phyloP scores from a whole-genome alignment of 371 early-diverging fungal genomes.

The Actinomucor elegans region DNA sequence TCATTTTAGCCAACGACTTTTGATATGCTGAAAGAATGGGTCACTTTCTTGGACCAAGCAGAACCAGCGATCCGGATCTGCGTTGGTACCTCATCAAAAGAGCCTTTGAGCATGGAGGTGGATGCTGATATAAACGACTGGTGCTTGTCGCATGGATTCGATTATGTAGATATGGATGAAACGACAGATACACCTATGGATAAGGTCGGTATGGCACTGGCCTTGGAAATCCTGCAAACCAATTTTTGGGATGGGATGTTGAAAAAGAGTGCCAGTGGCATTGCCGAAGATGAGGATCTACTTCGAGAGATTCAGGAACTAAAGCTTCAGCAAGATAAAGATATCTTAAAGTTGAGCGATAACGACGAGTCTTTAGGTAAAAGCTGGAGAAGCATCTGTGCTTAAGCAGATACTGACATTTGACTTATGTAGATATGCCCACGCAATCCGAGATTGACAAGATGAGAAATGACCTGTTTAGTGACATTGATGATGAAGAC shows the following conservation, averaged over 20 bases:
- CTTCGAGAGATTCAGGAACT: conserved; percentile 10
- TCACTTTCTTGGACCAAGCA: conserved; percentile 51
- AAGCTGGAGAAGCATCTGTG: too few species aligned
- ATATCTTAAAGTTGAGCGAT: conserved; percentile 2
- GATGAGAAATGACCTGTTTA: conserved; percentile 61
- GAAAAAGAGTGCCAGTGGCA: conserved; percentile 33
- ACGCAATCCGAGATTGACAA: conserved; percentile 43
- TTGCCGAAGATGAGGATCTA: conserved; percentile 10
- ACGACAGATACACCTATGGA: conserved; percentile 29
- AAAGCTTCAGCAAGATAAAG: conserved; percentile 5
- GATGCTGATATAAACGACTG: conserved; percentile 29
- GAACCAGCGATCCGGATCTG: conserved; percentile 63
- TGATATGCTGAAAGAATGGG: conserved; percentile 53
- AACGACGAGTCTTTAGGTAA: conserved; percentile 14
- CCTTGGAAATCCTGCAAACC: conserved; percentile 65
- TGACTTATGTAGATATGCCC: conserved; percentile 29
- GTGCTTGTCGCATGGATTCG: conserved; percentile 69
- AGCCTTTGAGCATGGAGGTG: not conserved
- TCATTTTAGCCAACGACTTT: conserved; percentile 49
- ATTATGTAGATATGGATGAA: conserved; percentile 60
- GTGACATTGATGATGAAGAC: conserved; percentile 63
- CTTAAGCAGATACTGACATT: not conserved
- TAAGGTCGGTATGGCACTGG: conserved; percentile 37
- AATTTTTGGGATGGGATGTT: conserved; percentile 76
- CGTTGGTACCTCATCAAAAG: conserved; percentile 21